Base-by-base conservation (phyloP, 129 eudicot species). In the Flaveria ramosissima region DNA sequence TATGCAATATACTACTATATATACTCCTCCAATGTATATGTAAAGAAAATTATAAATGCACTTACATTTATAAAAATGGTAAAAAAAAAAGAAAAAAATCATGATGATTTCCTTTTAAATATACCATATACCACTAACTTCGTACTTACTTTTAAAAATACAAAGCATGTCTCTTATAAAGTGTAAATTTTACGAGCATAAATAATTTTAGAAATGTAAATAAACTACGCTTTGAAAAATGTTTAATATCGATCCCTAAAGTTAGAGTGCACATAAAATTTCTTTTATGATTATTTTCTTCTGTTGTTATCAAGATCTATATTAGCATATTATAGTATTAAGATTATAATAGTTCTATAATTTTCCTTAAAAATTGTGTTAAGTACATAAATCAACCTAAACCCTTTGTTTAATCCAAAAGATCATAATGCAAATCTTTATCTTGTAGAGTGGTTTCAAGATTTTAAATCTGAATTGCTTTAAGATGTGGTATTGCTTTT, bases 361-460 rank as follows among this genome's bases (percentile, higher is more conserved):
- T 26, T 61, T 26, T 26, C 16, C 14, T 24, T 24, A 11, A 61
- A 27, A 26, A 14, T 11, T 11, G 23, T 14, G 21, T 21, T 59
- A 20, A 8, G 65, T 24, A 59, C 32, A 11, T 9, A 6, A 72
- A 32, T 13, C 19, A 48, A 70, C 46, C 47, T 30, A 30, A 30
- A 15, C 70, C 19, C 11, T 30, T 32, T 59, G 27, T 27, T 74
- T 74, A 74, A 59, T 42, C 59, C 78, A 48, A 60, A 36, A 42
- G 9, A 20, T 73, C 68, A 24, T 61, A 26, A 8, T 17, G 63
- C 63, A 47, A 30, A 76, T 76, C 73, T 76, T 9, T 32, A 0
- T 65, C 24, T 50, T 39, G 73, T 56, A 67, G 72, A 32, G 72
- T 64, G 71, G 80, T 76, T 75, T 75, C 19, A 41, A 42, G 30